Evolutionary conservation across 2,329 filamentous ascomycete species (phyloP), one percentile per base, ranked within the genome.

Genomic region (Aspergillus sp.): DNA sequence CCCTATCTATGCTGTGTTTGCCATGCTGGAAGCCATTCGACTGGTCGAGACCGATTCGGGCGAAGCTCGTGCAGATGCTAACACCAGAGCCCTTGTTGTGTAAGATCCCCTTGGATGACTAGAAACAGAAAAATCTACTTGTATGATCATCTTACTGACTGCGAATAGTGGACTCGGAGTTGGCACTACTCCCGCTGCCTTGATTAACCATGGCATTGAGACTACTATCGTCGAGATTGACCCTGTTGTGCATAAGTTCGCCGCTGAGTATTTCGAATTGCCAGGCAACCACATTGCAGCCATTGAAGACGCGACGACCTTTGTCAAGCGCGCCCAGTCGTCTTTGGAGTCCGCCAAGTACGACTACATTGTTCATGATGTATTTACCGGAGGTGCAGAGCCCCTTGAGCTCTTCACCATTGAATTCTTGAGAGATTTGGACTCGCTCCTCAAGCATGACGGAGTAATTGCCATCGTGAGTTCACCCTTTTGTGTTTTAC

Each of bases 221-320:
- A 97, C 91, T 1, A 97, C 91, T 0, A 85, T 96, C 48, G 86
- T 98, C 11, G 93, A 98, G 65, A 88, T 98, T 43, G 93, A 98
- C 59, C 90, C 90, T 0, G 81, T 86, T 1, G 90, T 98, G 26
- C 81, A 95, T 64, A 78, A 86, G 40, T 93, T 90, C 62, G 90
- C 93, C 4, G 74, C 72, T 27, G 81, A 87, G 57, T 91, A 95
- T 68, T 98, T 98, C 68, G 75, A 77, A 42, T 79, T 97, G 5
- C 85, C 85, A 3, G 62, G 75, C 19, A 88, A 91, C 54, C 88
- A 93, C 67, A 87, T 80, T 0, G 77, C 85, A n/a, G 79, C 88
- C 42, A 83, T 97, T 50, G 79, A 83, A 40, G 89, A 98, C 57
- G 93, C 93, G 0, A 81, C 90, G 3, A 69, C 71, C n/a, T 95